Evolutionary conservation across 2,329 filamentous ascomycete genomes (phyloP).

Genomic region (Pseudogymnoascus sp.): DNA sequence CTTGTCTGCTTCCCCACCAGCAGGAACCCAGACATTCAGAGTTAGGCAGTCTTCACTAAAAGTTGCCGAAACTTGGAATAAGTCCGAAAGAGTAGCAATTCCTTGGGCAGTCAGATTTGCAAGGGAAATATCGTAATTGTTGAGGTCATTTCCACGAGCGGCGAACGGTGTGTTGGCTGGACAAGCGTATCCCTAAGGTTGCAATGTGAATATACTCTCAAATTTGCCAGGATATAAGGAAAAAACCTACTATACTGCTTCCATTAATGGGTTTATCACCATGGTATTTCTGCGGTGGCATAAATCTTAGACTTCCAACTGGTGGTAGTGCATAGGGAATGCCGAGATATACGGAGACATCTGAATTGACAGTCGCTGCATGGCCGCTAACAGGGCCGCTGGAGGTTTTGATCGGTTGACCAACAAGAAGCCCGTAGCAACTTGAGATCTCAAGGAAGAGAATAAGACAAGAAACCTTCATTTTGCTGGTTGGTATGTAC

Average conservation of each 20-base stretch:
- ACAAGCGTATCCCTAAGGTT: constrained; percentile 7
- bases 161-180: constrained; percentile 5
- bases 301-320: constrained; percentile 32
- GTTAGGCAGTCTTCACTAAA: constrained; percentile 29
- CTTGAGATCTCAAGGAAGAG: not conserved
- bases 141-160: constrained; percentile 4
- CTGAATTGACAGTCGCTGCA: constrained; percentile 16
- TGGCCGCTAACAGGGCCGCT: constrained; percentile 24
- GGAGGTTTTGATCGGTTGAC: constrained; percentile 21
- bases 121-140: constrained; percentile 10
- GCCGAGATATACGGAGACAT: constrained; percentile 30
- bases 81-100: constrained; percentile 10
- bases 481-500: not conserved
- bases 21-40: constrained; percentile 29
- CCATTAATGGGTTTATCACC: constrained; percentile 18
- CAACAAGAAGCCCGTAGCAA: constrained; percentile 12
- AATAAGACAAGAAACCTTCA: not conserved
- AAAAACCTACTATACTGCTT: constrained; percentile 19
- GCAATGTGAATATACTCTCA: not conserved
- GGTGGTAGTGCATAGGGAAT: constrained; percentile 34
- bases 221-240: constrained; percentile 19
- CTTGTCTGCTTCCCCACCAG: constrained; percentile 26
- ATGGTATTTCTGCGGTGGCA: constrained; percentile 23
- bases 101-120: constrained; percentile 21
- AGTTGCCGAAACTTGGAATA: constrained; percentile 4